phyloP scores from a whole-genome alignment of 2,329 filamentous ascomycete species.

The Aspergillus sergii region DNA sequence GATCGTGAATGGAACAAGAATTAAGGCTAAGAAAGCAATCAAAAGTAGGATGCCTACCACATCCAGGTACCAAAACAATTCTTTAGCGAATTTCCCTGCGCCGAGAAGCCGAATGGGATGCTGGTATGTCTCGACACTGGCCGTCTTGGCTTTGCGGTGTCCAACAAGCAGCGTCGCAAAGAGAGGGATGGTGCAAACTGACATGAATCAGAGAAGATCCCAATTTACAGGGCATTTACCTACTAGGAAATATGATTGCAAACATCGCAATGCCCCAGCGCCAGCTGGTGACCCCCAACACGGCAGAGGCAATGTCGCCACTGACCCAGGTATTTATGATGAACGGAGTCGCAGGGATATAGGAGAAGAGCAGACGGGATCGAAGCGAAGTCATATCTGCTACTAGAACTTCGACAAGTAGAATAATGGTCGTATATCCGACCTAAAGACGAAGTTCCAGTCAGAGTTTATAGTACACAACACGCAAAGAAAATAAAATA shows the following conservation, averaged over 20 bases:
- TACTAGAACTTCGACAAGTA: constrained; percentile 66
- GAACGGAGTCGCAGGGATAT: constrained; percentile 63
- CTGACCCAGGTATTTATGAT: constrained; percentile 67
- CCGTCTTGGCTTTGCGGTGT: constrained; percentile 54
- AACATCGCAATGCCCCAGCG: constrained; percentile 68
- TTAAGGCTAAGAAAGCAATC: constrained; percentile 54
- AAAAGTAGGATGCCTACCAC: constrained; percentile 56
- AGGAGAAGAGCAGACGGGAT: constrained; percentile 66
- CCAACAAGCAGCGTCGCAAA: constrained; percentile 56
- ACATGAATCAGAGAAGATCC: not conserved
- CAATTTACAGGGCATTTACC: not conserved
- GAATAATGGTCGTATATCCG: constrained; percentile 63
- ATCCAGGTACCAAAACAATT: constrained; percentile 62
- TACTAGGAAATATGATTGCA: constrained; percentile 60
- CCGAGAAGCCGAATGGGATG: constrained; percentile 50
- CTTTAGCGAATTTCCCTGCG: constrained; percentile 34
- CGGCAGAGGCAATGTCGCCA: constrained; percentile 57
- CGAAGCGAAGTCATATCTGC: constrained; percentile 66
- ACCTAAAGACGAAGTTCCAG: constrained; percentile 37
- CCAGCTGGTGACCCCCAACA: constrained; percentile 57
- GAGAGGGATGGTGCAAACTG: constrained; percentile 56
- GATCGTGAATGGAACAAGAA: constrained; percentile 61
- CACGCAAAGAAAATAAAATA: constrained; percentile 10
- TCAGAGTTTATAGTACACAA: not conserved
- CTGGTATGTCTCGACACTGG: constrained; percentile 49